Percentiles rank a stretch among this genome's conserved stretches.
phyloP scores from a whole-genome alignment of 139 green algal species.

The Protoeuglena noctilucae region DNA sequence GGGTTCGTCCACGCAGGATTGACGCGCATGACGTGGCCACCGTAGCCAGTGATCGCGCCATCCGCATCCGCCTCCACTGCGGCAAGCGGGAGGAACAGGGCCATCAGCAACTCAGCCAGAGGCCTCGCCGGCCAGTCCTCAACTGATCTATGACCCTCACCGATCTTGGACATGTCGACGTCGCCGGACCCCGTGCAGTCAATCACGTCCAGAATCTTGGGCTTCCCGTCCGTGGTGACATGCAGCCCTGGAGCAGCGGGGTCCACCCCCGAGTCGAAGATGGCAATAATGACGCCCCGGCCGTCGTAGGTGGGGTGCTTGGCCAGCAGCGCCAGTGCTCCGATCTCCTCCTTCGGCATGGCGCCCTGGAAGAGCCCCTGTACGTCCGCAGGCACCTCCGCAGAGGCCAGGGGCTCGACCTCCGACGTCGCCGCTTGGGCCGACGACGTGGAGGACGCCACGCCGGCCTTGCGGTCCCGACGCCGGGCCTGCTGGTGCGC shows the following conservation, averaged over 20 bases:
- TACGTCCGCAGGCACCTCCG: not conserved
- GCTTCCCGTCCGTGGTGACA: slow-evolving; percentile 39
- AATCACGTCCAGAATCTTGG: slow-evolving; percentile 62
- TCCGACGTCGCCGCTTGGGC: too few species aligned
- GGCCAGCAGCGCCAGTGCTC: slow-evolving; percentile 39
- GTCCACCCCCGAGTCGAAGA: slow-evolving; percentile 73
- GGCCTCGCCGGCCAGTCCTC: too few species aligned
- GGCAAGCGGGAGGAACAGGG: too few species aligned
- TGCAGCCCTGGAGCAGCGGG: slow-evolving; percentile 20
- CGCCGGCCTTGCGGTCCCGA: too few species aligned
- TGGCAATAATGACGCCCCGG: slow-evolving; percentile 53
- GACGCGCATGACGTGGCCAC: slow-evolving; percentile 32
- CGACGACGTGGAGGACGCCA: too few species aligned
- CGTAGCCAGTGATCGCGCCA: slow-evolving; percentile 35
- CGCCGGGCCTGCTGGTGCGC: too few species aligned
- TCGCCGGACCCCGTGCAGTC: slow-evolving; percentile 79
- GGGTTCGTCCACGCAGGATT: slow-evolving; percentile 73
- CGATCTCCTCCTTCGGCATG: slow-evolving; percentile 71
- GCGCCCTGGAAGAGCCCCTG: slow-evolving; percentile 19
- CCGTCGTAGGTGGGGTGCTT: slow-evolving; percentile 60
- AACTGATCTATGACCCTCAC: too few species aligned
- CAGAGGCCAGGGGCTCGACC: too few species aligned
- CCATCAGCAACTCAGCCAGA: too few species aligned
- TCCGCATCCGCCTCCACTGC: slow-evolving; percentile 36
- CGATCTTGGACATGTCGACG: slow-evolving; percentile 57